phyloP scores from a whole-genome alignment of 2,329 filamentous ascomycete species.

The Fusarium sp. region DNA sequence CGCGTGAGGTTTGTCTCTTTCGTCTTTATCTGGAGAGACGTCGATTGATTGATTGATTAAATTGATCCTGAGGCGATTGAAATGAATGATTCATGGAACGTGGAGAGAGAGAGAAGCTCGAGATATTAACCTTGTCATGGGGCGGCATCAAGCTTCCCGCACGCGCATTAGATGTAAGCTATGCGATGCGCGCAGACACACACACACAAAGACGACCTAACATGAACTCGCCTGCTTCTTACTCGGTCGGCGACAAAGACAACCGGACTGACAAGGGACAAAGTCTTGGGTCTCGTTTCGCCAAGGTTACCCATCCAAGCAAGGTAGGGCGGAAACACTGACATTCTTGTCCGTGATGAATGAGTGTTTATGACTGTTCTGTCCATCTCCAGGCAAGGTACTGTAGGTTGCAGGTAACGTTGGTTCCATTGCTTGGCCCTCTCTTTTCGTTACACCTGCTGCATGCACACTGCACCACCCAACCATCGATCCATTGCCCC shows the following conservation, averaged over 20 bases:
- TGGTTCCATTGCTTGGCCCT: slow-evolving; percentile 8
- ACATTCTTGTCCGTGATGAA: neutral
- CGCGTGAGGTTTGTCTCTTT: slow-evolving; percentile 1
- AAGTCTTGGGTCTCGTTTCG: neutral
- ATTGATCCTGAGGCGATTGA: neutral
- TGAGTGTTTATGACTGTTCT: neutral
- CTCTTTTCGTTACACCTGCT: slow-evolving; percentile 35
- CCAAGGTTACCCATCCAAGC: neutral
- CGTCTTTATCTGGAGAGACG: neutral
- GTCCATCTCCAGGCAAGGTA: neutral
- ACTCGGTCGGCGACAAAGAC: slow-evolving; percentile 1
- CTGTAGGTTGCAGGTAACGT: slow-evolving; percentile 26
- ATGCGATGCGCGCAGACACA: neutral
- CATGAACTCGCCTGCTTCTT: neutral
- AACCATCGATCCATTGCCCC: slow-evolving; percentile 12
- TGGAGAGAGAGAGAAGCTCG: neutral
- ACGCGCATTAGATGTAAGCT: neutral
- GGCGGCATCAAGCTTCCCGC: neutral
- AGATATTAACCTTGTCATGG: slow-evolving; percentile 32
- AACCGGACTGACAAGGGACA: neutral
- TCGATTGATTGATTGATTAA: neutral
- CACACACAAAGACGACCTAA: neutral
- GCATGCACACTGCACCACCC: neutral
- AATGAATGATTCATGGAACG: slow-evolving; percentile 33
- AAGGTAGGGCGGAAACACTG: neutral